Conservation (phyloP, 192 early-diverging fungal genomes). For the Rhizophagus clarus region DNA sequence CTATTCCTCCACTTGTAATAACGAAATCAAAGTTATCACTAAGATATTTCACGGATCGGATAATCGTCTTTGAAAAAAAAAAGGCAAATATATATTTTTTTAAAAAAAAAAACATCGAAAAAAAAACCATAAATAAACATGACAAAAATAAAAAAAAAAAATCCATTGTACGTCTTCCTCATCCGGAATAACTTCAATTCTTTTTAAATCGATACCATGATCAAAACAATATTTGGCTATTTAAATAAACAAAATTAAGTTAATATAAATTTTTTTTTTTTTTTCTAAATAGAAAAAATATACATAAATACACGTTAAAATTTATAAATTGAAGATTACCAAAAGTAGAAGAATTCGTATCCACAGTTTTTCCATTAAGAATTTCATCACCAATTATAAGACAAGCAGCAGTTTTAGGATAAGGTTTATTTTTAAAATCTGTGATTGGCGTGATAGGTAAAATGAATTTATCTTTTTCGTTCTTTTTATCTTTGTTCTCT, state of each 20-base stretch:
- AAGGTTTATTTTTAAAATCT: slow-evolving; percentile 22
- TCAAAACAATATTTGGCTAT: slow-evolving; percentile 60
- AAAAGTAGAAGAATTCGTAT: slow-evolving; percentile 61
- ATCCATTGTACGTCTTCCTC: slow-evolving; percentile 46
- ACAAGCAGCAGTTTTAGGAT: slow-evolving; percentile 49
- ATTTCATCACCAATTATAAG: slow-evolving; percentile 76
- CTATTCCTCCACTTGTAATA: slow-evolving; percentile 77
- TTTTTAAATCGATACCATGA: slow-evolving; percentile 58
- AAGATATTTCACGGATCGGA: slow-evolving; percentile 49
- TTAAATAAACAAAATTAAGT: background rate
- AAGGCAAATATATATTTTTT: slow-evolving; percentile 29
- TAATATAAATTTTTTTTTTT: no score
- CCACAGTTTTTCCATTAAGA: slow-evolving; percentile 68
- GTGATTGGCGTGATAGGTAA: slow-evolving; percentile 14
- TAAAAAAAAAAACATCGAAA: background rate
- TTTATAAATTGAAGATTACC: slow-evolving; percentile 30
- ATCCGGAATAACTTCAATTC: slow-evolving; percentile 59
- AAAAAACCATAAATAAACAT: no score
- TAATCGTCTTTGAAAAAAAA: slow-evolving; percentile 42
- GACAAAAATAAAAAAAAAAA: background rate
- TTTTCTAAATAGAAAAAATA: no score
- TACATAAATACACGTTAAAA: no score
- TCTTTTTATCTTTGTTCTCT: background rate
- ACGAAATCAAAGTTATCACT: slow-evolving; percentile 56
- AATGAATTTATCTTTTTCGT: background rate